These are phyloP conservation scores for Austroboletus novae-zelandiae DNA, from an alignment of 1,284 basidiomycete species.

Conservation along the genomic window DNA sequence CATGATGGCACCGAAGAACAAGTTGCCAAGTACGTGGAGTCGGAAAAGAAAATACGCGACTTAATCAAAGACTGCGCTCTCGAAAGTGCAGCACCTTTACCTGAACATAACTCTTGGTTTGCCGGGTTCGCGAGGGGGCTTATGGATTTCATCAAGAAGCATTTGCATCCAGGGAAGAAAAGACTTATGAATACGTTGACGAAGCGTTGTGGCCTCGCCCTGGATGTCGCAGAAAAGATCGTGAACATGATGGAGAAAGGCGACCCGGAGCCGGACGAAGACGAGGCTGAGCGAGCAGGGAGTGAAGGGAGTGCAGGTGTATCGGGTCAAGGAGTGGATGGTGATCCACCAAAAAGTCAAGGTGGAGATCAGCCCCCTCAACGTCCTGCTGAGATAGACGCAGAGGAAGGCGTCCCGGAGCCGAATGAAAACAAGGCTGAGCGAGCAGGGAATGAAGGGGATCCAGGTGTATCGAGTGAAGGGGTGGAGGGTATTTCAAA, in stretches of 20 bases:
- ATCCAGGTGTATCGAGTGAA: too few relatives aligned
- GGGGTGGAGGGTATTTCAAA: too few relatives aligned
- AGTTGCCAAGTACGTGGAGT: constrained; percentile 22
- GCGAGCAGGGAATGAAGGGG: too few relatives aligned
- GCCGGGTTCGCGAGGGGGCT: constrained; percentile 15
- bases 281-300: not conserved
- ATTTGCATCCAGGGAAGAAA: constrained; percentile 12
- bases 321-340: not conserved
- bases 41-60: constrained; percentile 21
- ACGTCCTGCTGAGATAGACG: too few relatives aligned
- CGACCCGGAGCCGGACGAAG: constrained; percentile 7
- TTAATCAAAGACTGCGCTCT: constrained; percentile 19
- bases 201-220: constrained; percentile 28
- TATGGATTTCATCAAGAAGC: constrained; percentile 19
- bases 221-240: constrained; percentile 26
- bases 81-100: constrained; percentile 12
- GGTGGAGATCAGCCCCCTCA: too few relatives aligned
- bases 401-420: too few relatives aligned
- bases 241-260: constrained; percentile 23
- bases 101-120: constrained; percentile 21
- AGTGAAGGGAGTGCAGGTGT: not conserved
- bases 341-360: too few relatives aligned
- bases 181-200: constrained; percentile 25
- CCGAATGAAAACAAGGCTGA: too few relatives aligned
- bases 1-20: constrained; percentile 21